Conservation (phyloP, 2,329 filamentous ascomycete species). For the Trichoderma sp. region DNA sequence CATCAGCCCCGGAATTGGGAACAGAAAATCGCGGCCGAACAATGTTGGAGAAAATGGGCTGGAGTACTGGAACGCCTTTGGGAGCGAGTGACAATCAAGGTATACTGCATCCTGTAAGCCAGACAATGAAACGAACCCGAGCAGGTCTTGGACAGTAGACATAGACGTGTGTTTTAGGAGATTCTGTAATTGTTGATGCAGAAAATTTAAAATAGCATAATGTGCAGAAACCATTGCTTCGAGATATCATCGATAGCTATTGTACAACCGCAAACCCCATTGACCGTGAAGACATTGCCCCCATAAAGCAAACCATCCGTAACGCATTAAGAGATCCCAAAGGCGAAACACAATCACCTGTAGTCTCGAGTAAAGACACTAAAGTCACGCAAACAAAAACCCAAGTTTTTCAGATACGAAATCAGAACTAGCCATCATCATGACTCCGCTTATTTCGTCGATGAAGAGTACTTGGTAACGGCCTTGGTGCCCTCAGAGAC, state of each 20-base stretch:
- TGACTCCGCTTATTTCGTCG: conserved; percentile 81
- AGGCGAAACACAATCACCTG: conserved; percentile 40
- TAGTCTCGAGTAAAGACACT: conserved; percentile 62
- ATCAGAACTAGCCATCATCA: conserved; percentile 62
- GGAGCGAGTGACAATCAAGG: conserved; percentile 84
- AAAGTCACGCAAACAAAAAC: conserved; percentile 57
- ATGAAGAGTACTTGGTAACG: conserved; percentile 99
- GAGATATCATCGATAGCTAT: conserved; percentile 68
- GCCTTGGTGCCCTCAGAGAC: conserved; percentile 99
- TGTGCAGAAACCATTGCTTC: conserved; percentile 66
- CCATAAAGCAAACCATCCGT: conserved; percentile 70
- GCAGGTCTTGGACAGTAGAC: conserved; percentile 68
- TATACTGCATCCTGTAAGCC: conserved; percentile 81
- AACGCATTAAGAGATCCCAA: conserved; percentile 72
- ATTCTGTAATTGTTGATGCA: conserved; percentile 25
- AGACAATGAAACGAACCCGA: conserved; percentile 84
- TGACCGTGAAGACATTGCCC: conserved; percentile 72
- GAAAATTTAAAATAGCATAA: conserved; percentile 43
- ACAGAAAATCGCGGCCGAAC: conserved; percentile 79
- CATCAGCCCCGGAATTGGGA: conserved; percentile 80
- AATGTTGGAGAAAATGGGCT: conserved; percentile 97
- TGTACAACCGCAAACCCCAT: conserved; percentile 75
- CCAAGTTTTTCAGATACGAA: conserved; percentile 51
- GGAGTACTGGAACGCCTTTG: conserved; percentile 83
- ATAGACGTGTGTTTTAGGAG: conserved; percentile 11